These are phyloP conservation scores for Penicillium ochrochloron DNA, from an alignment of 495 filamentous ascomycete species.

Conservation along the genomic window DNA sequence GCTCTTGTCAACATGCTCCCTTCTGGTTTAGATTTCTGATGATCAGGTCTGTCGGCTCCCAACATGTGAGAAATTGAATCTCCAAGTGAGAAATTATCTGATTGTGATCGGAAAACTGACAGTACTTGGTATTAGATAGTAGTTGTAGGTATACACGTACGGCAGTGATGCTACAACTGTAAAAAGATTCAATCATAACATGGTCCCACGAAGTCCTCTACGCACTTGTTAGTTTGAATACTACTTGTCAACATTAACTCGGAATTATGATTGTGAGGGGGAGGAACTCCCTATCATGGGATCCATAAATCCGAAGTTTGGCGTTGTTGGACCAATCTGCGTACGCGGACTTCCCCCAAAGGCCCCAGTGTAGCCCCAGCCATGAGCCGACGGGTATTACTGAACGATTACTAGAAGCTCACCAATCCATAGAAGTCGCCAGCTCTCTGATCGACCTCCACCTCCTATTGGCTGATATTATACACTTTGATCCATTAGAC, in stretches of 20 bases:
- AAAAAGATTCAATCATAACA: neutral
- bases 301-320: constrained; percentile 5
- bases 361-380: neutral
- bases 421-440: constrained; percentile 22
- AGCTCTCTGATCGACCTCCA: neutral
- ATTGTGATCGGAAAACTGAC: neutral
- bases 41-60: neutral
- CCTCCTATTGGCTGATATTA: constrained; percentile 13
- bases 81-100: neutral
- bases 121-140: neutral
- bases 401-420: constrained; percentile 31
- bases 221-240: neutral
- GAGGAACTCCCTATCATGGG: neutral
- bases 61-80: neutral
- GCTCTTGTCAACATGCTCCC: neutral
- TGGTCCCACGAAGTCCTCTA: neutral
- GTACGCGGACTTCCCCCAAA: neutral
- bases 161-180: neutral
- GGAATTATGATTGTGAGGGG: neutral
- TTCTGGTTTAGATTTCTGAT: neutral
- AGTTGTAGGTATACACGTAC: neutral
- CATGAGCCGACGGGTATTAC: constrained; percentile 14
- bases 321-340: neutral
- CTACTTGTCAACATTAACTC: neutral
- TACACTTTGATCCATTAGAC: constrained; percentile 15